Evolutionary conservation across 2,329 filamentous ascomycete species (phyloP), one percentile per base, ranked within the genome.

Genomic region (Colletotrichum neosansevieriae): DNA sequence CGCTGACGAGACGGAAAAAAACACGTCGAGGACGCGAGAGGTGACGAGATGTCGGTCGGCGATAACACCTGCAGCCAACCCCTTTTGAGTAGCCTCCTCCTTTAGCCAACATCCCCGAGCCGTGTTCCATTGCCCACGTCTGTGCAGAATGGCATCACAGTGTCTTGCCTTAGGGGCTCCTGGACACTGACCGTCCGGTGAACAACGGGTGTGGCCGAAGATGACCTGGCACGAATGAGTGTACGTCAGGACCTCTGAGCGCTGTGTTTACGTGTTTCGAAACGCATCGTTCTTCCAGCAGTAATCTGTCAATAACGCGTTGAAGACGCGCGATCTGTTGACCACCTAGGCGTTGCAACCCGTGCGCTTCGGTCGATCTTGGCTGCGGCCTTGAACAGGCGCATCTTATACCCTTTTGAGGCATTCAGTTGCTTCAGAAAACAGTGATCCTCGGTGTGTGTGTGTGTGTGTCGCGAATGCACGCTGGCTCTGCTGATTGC

Each of bases 61-160:
- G 38, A 50, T 44, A 42, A n/a, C n/a, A n/a, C n/a, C 49, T 13
- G 36, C 64, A 56, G 29, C 40, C 54, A 53, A 44, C 29, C 34
- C 45, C 17, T 24, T 38, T 17, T 45, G 24, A 12, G 40, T 21
- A 56, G 21, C 53, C 53, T 51, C 53, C 53, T 51, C 15, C 59
- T 60, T 56, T 13, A 9, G 54, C 53, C 59, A 51, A 15, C 60
- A 54, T 49, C 50, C n/a, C 53, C 40, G 47, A 56, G 61, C 60
- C 49, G 36, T 42, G 65, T 59, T 38, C 47, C 65, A 56, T 59
- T 34, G 17, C 11, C 50, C 42, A 50, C 38, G 67, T 58, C 57
- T 67, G 67, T 67, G 63, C 67, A 63, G 50, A 2, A 63, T 54
- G 63, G 63, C 67, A 67, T 56, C 50, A 57, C 9, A 58, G 49